phyloP scores from a whole-genome alignment of 129 eudicot genomes.

The Artemisia annua region DNA sequence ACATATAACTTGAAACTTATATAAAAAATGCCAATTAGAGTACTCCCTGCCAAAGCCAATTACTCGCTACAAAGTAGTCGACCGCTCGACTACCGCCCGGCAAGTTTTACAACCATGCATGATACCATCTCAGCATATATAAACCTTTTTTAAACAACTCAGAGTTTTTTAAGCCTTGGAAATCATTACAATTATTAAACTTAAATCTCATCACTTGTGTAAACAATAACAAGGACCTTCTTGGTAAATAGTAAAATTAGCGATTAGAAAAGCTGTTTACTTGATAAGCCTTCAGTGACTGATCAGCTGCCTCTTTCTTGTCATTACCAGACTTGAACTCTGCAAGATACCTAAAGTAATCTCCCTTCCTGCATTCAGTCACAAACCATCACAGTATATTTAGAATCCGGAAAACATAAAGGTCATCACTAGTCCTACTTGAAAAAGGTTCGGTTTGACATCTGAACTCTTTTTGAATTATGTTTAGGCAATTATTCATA shows the following conservation, averaged over 20 bases:
- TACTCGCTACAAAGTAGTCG: too few relatives aligned
- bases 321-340: constrained; percentile 58
- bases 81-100: too few relatives aligned
- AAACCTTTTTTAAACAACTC: neutral
- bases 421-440: neutral
- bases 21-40: too few relatives aligned
- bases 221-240: neutral
- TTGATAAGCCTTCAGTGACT: constrained; percentile 60
- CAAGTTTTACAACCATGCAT: too few relatives aligned
- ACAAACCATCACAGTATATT: constrained; percentile 7
- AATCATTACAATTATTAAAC: neutral
- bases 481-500: neutral
- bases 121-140: too few relatives aligned
- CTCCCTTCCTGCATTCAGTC: constrained; percentile 51
- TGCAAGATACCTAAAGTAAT: constrained; percentile 58
- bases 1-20: too few relatives aligned
- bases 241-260: neutral
- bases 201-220: constrained; percentile 7
- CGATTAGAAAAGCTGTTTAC: constrained; percentile 18
- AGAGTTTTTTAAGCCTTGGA: neutral
- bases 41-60: too few relatives aligned
- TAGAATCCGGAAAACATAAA: constrained; percentile 12
- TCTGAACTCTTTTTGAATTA: neutral
- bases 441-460: neutral
- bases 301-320: constrained; percentile 61